Base-by-base conservation (phyloP, 164 flowering plant genomes). In the Stephania yunnanensis region DNA sequence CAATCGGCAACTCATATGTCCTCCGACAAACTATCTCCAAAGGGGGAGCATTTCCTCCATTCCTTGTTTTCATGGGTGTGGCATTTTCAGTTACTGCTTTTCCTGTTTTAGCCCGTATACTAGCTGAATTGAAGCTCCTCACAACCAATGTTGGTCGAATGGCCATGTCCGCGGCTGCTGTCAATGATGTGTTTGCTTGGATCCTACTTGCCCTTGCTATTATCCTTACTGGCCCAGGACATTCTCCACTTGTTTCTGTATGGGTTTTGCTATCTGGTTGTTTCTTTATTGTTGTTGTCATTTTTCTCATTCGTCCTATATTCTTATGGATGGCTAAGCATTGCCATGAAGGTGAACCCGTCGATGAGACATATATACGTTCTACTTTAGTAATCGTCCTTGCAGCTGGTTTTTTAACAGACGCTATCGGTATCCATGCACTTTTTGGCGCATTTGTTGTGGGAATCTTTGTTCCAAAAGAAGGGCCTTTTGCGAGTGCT, bases 151-250 rank as follows among this genome's bases (percentile, higher is more conserved):
- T 88, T 1, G 92, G 91, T 22, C 81, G 82, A 25, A 86, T 86
- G 82, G 90, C 91, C 22, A 87, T 89, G 93, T 86, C 91, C 8
- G 91, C 90, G 25, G 93, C 91, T 0, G 93, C 91, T 0, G 87
- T 89, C 52, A 88, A 89, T 70, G 93, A 89, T 44, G 87, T 87
- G 29, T 89, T 85, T 20, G 91, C 92, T 0, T 89, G 92, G 92
- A 82, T 89, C 46, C 48, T 80, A 22, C 79, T 80, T 29, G 82
- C 76, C 17, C 67, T 80, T 5, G 77, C 79, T 25, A 75, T 80
- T 19, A 73, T 79, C 4, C 78, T 80, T 52, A 68, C 82, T 19
- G 64, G 80, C 52, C 8, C 75, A 0, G 82, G 79, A 15, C 77
- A 46, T 42, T 80, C 80, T 65, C 80, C 82, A 10, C 52, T 74